These are phyloP conservation scores for Alternaria incomplexa DNA, from an alignment of 2,329 filamentous ascomycete species.

Conservation along the genomic window DNA sequence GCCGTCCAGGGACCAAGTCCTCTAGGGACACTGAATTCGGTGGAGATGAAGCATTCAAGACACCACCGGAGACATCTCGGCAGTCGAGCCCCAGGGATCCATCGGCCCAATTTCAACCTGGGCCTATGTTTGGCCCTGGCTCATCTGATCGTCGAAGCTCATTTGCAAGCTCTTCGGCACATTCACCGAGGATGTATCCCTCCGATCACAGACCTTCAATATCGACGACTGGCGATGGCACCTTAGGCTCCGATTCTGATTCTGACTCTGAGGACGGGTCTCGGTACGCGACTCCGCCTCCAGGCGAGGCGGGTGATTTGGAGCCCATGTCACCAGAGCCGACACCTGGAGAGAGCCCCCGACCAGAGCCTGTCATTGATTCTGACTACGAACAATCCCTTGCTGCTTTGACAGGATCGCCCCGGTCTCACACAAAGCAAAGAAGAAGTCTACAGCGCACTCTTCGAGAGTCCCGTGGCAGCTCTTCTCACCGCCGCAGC, in stretches of 20 bases:
- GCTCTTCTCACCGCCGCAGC: conserved; percentile 70
- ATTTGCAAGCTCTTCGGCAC: conserved; percentile 43
- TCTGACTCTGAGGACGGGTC: conserved; percentile 35
- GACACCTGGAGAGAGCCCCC: conserved; percentile 28
- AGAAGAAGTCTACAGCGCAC: conserved; percentile 89
- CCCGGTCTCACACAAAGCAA: conserved; percentile 69
- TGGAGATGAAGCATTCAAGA: conserved; percentile 52
- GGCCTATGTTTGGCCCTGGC: conserved; percentile 43
- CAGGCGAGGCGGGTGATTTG: conserved; percentile 27
- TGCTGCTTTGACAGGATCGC: conserved; percentile 43
- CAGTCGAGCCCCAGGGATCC: conserved; percentile 45
- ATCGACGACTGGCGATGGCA: conserved; percentile 39
- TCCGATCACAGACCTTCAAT: conserved; percentile 43
- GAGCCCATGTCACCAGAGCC: conserved; percentile 35
- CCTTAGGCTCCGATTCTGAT: conserved; percentile 25
- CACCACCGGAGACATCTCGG: conserved; percentile 52
- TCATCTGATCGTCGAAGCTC: conserved; percentile 40
- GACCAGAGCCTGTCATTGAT: conserved; percentile 32
- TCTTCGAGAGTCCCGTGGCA: conserved; percentile 76
- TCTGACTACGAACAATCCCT: conserved; percentile 38
- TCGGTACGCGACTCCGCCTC: conserved; percentile 42
- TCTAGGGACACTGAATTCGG: conserved; percentile 46
- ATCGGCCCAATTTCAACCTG: conserved; percentile 35
- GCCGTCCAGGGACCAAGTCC: conserved; percentile 45
- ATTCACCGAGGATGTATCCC: conserved; percentile 40